Evolutionary conservation across 805 yeast genomes (phyloP), one percentile per base, ranked within the genome.

Genomic region (Wickerhamomyces xylosicus): DNA sequence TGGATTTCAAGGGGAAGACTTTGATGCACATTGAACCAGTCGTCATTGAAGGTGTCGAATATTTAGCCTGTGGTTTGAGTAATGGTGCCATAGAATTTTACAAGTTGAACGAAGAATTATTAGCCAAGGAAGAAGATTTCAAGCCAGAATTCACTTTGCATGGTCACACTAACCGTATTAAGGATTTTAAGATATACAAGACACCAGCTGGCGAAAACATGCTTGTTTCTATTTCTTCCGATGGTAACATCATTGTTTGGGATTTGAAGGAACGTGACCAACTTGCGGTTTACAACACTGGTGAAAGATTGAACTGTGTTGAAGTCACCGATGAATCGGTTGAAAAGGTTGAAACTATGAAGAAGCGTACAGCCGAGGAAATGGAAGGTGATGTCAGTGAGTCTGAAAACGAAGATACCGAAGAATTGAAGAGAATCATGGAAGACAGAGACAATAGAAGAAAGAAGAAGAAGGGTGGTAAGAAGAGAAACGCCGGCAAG

Each of bases 191-290:
- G 16, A 65, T 77, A 36, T 71, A 69, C 50, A 48, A 37, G 31
- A 41, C 42, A 5, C 5, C n/a, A 4, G 36, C 52, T 19, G 61
- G 65, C 29, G 65, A 69, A 13, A 67, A 63, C 16, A 82, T 71
- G 53, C 59, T 92, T 52, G 71, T 85, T 0, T 81, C 95, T 2
- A 85, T 87, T 11, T 85, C 96, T 1, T 85, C 97, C 0, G 97
- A 90, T 59, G 97, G 97, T 19, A 83, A 75, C 52, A 80, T 90
- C 38, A 95, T 92, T 7, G 83, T 90, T 3, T 90, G 97, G 96
- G 82, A 89, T 55, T 62, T 80, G 54, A 56, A 62, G 1, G 52
- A 64, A 2, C 69, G 71, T 50, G 94, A 85, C 51, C 95, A 87
- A 58, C 72, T 87, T 19, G 97, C 96, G 0, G 92, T 86, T 3